Evolutionary conservation across 2,329 filamentous ascomycete species (phyloP), one percentile per base, ranked within the genome.

Genomic region (Orbilia brochopaga): DNA sequence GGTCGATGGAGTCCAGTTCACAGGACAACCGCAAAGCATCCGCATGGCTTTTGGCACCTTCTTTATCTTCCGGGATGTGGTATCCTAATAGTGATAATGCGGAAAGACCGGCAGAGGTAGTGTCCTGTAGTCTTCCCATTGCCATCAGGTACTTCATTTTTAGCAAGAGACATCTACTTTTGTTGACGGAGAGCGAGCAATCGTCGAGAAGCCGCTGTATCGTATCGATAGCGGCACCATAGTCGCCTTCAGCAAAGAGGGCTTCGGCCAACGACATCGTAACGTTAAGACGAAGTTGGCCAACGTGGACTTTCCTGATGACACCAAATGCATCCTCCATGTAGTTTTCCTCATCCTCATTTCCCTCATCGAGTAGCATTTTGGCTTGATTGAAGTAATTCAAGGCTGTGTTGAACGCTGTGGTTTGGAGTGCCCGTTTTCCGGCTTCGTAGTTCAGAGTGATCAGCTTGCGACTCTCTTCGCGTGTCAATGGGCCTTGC

Each of bases 121-220:
- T 74, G 55, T 76, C 76, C 58, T 76, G 76, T 27, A 77, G 58
- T 37, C 70, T 75, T 15, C 76, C 76, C 55, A 75, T 75, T n/a
- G 75, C 74, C 56, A 76, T 74, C 13, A 76, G 65, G 60, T 76
- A 77, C 40, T 76, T 77, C 76, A 77, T 77, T 66, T 77, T 77
- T 37, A 75, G 66, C 23, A 77, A 70, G 30, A 76, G 63, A 54
- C 76, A 77, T 30, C 75, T 62, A 46, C 76, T 74, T 40, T 76
- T 77, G 52, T 77, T 76, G 46, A 73, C 74, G 13, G 75, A 74
- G 35, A 75, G 69, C 8, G 63, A 69, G 32, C 75, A 77, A 24
- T 70, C 69, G 11, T 75, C 75, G 19, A 76, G 51, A 17, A 77
- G 73, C n/a, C 58, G 64, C 48, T 76, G 69, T 19, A 75, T 74